Evolutionary conservation across 1,284 basidiomycete genomes (phyloP), one percentile per base, ranked within the genome.

Genomic region (Chalciporus sp.): DNA sequence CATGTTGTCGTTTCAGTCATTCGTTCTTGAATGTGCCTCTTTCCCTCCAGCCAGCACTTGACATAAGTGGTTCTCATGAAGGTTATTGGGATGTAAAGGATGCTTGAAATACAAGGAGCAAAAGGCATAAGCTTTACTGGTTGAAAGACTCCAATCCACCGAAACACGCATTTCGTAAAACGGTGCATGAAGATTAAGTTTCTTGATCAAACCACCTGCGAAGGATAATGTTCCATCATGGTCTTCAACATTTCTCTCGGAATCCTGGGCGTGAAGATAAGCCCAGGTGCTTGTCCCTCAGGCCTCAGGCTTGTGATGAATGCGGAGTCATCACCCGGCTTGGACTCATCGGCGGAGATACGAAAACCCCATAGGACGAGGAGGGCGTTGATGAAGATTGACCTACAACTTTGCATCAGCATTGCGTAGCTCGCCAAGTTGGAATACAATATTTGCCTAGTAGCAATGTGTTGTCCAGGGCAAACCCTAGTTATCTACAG

Each of bases 351-450:
- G 6, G 53, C 12, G 1, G 51, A 55, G 31, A 61, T 23, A 16
- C 17, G 39, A 8, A 65, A 63, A 16, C 54, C 35, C 58, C 63
- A 65, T 2, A 62, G 41, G 31, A 47, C 16, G 28, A 58, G 31
- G 9, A 39, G 17, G 1, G 29, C 35, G 17, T 49, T 63, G 45
- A 61, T 55, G 41, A 53, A 63, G 27, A 63, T 3, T 12, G 53
- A 65, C 20, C 51, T 61, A 33, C 33, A 11, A 33, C 40, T 19
- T 16, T 27, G 23, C 10, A 11, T 60, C 19, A 52, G 42, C 7
- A 23, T 16, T 2, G 11, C 8, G 16, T 26, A 1, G 1, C 33
- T 41, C n/a, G 5, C 16, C 19, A 3, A 2, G 8, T 27, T 6
- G 1, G 26, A 17, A 10, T 11, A 20, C 10, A 7, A 16, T 3